Conservation (phyloP, 345 rosid species). For the Kandelia obovata region DNA sequence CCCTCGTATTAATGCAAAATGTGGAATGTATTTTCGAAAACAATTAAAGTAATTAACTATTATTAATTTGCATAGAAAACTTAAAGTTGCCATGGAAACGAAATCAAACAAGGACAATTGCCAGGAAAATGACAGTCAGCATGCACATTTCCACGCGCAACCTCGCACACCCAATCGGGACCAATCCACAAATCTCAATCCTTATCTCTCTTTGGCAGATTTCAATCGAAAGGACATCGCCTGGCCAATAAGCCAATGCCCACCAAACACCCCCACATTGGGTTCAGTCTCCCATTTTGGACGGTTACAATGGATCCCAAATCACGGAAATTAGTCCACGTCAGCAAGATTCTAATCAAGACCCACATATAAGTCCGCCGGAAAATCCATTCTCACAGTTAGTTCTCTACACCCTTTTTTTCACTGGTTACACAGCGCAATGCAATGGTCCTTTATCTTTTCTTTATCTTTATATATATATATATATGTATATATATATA, state of each 20-base stretch:
- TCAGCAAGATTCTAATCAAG: constrained; percentile 14
- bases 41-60: no score
- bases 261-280: not conserved
- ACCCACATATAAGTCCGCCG: not conserved
- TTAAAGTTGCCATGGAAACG: no score
- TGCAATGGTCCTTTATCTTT: not conserved
- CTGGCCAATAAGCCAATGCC: not conserved
- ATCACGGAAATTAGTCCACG: constrained; percentile 32
- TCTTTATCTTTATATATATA: no score
- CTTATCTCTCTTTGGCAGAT: not conserved
- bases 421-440: no score
- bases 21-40: no score
- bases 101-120: no score
- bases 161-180: not conserved
- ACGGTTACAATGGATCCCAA: constrained; percentile 30
- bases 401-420: constrained; percentile 16
- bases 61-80: no score
- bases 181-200: not conserved
- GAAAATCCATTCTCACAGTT: constrained; percentile 12
- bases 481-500: not conserved
- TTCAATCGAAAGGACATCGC: not conserved
- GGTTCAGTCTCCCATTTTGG: constrained; percentile 9
- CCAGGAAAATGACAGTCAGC: no score
- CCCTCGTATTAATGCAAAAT: no score
- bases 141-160: no score